A percentile compares a stretch with the other conserved stretches of the same genome.
Conservation (phyloP, 2,329 filamentous ascomycete species). For the Diaporthe batatas region DNA sequence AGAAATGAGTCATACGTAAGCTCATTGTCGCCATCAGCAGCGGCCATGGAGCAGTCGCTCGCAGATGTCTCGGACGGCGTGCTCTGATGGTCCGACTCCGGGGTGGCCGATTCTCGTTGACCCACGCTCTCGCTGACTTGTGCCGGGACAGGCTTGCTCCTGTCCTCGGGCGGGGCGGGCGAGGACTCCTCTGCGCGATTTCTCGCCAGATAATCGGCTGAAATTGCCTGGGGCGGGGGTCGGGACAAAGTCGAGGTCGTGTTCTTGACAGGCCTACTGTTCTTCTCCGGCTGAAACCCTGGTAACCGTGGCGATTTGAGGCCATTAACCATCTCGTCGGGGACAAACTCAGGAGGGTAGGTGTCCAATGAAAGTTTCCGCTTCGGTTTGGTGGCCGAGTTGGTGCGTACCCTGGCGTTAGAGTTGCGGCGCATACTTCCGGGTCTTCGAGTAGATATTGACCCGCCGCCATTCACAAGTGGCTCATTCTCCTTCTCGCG, state of each 20-base stretch:
- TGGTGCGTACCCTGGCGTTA: conserved; percentile 51
- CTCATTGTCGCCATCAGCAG: conserved; percentile 45
- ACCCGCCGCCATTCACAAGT: conserved; percentile 12
- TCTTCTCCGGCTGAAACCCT: conserved; percentile 45
- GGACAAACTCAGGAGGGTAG: conserved; percentile 46
- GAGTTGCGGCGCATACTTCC: conserved; percentile 50
- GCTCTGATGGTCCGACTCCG: conserved; percentile 40
- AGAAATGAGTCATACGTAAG: conserved; percentile 54
- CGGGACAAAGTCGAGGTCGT: conserved; percentile 46
- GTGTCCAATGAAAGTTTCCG: conserved; percentile 52
- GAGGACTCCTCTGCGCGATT: conserved; percentile 27
- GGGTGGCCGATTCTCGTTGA: conserved; percentile 4
- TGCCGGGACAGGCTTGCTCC: conserved; percentile 40
- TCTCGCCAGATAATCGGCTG: conserved; percentile 51
- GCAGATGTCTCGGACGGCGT: conserved; percentile 43
- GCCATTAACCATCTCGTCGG: conserved; percentile 49
- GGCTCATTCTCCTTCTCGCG: conserved; percentile 34
- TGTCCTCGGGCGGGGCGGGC: conserved; percentile 37
- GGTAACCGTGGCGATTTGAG: conserved; percentile 50
- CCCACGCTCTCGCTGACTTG: not conserved
- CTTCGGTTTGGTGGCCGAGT: conserved; percentile 48
- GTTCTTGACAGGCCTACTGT: conserved; percentile 45
- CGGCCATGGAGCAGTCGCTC: conserved; percentile 36
- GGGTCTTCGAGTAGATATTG: conserved; percentile 41
- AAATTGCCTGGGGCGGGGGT: conserved; percentile 53